Conservation (phyloP, 306 rosid genomes). For the Canavalia ensiformis region DNA sequence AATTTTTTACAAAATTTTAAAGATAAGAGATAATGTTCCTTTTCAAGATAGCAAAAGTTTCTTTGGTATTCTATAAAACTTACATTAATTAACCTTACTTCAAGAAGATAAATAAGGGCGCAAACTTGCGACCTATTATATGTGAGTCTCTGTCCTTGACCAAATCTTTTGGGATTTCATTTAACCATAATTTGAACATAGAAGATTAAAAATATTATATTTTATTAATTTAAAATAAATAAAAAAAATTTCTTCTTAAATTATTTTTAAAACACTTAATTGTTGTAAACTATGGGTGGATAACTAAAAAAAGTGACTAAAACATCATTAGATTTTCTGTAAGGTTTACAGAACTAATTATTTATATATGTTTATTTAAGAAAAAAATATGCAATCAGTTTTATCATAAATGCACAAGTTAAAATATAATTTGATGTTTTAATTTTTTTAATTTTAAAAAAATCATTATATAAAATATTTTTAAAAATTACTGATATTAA, state of each 20-base stretch:
- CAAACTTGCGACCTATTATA: too few relatives aligned
- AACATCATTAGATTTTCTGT: neutral
- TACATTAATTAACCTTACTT: too few relatives aligned
- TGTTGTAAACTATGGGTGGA: neutral
- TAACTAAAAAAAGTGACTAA: neutral
- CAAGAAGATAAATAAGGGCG: too few relatives aligned
- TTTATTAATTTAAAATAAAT: neutral
- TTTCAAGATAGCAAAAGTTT: too few relatives aligned
- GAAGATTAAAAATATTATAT: neutral
- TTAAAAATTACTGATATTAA: too few relatives aligned
- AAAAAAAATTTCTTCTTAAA: neutral
- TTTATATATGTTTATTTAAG: neutral
- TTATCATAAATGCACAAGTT: neutral
- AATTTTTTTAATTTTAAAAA: neutral
- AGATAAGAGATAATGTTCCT: too few relatives aligned
- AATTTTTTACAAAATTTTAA: too few relatives aligned
- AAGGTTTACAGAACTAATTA: neutral
- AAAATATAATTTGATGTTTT: neutral
- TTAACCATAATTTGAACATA: neutral
- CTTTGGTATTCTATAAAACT: too few relatives aligned
- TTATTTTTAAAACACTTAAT: neutral
- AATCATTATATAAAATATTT: too few relatives aligned
- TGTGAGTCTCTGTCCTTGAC: too few relatives aligned
- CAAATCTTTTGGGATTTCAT: too few relatives aligned
- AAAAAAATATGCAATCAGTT: neutral